Percentiles rank a stretch among this genome's conserved stretches.
Evolutionary conservation across 768 basidiomycete genomes (phyloP).

Genomic region (Boletus reticuloceps): DNA sequence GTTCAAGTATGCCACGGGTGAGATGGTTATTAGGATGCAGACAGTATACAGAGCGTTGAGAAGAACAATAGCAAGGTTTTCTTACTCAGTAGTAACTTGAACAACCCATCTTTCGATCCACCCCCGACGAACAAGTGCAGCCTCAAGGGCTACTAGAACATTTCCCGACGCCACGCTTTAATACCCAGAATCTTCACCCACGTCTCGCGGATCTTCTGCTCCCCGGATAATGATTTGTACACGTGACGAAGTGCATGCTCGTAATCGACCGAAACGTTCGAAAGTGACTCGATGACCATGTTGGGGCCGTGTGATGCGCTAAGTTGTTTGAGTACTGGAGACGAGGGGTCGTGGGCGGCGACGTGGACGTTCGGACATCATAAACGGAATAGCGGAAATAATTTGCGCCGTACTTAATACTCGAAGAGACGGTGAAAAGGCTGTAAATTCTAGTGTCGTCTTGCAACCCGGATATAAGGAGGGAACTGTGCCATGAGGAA

Average conservation of each 20-base stretch:
- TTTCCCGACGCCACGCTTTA: slow-evolving; percentile 44
- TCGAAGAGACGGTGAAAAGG: slow-evolving; percentile 36
- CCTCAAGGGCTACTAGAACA: slow-evolving; percentile 53
- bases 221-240: slow-evolving; percentile 5
- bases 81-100: slow-evolving; percentile 19
- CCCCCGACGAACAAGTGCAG: slow-evolving; percentile 44
- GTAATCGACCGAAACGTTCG: slow-evolving; percentile 40
- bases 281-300: slow-evolving; percentile 33
- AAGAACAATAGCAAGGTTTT: not conserved
- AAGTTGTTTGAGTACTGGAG: slow-evolving; percentile 37
- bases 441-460: slow-evolving; percentile 35
- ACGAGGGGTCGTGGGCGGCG: slow-evolving; percentile 39
- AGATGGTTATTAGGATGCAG: not conserved
- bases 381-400: slow-evolving; percentile 45
- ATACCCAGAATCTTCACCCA: slow-evolving; percentile 25
- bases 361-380: slow-evolving; percentile 29
- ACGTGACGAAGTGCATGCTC: slow-evolving; percentile 10
- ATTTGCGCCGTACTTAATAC: slow-evolving; percentile 37
- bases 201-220: slow-evolving; percentile 13
- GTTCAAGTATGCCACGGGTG: not conserved
- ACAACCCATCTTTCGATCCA: slow-evolving; percentile 47
- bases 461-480: slow-evolving; percentile 17
- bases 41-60: not conserved
- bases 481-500: slow-evolving; percentile 10
- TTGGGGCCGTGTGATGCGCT: slow-evolving; percentile 21